Evolutionary conservation across 192 early-diverging fungal genomes (phyloP).

Genomic region (Coemansia erecta): DNA sequence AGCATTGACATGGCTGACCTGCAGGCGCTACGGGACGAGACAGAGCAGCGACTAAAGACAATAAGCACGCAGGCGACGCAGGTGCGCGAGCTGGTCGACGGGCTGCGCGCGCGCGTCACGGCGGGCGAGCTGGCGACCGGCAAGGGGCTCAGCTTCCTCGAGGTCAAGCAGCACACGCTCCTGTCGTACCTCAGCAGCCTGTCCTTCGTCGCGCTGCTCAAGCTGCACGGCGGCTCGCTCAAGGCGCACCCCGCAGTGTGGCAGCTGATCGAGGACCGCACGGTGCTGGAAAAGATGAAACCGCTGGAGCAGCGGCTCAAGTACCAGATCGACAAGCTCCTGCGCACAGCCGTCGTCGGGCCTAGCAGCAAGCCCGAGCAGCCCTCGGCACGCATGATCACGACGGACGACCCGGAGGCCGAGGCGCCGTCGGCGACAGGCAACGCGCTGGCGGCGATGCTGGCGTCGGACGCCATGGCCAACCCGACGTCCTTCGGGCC

Average conservation of each 20-base stretch:
- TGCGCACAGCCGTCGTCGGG: slow-evolving; percentile 62
- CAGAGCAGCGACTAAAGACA: slow-evolving; percentile 22
- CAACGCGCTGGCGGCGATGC: slow-evolving; percentile 52
- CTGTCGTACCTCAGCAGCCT: slow-evolving; percentile 85
- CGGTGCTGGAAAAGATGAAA: slow-evolving; percentile 89
- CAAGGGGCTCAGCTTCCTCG: slow-evolving; percentile 84
- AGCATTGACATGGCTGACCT: background rate
- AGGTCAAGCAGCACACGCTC: slow-evolving; percentile 85
- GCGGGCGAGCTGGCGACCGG: slow-evolving; percentile 62
- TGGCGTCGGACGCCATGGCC: slow-evolving; percentile 41
- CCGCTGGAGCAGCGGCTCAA: slow-evolving; percentile 92
- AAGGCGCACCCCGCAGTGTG: slow-evolving; percentile 62
- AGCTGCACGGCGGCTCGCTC: slow-evolving; percentile 70
- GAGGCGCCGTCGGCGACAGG: slow-evolving; percentile 16
- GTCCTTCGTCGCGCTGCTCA: slow-evolving; percentile 69
- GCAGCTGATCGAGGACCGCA: slow-evolving; percentile 73
- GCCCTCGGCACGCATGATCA: slow-evolving; percentile 13
- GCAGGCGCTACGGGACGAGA: background rate
- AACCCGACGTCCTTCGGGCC: slow-evolving; percentile 93
- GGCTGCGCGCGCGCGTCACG: slow-evolving; percentile 47
- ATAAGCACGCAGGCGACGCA: slow-evolving; percentile 43
- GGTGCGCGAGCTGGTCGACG: slow-evolving; percentile 43
- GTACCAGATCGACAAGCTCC: slow-evolving; percentile 96
- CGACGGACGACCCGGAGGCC: slow-evolving; percentile 30
- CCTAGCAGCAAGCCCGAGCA: slow-evolving; percentile 33